These are phyloP conservation scores for Rhamnella rubrinervis DNA, from an alignment of 331 rosid genomes.

Conservation along the genomic window DNA sequence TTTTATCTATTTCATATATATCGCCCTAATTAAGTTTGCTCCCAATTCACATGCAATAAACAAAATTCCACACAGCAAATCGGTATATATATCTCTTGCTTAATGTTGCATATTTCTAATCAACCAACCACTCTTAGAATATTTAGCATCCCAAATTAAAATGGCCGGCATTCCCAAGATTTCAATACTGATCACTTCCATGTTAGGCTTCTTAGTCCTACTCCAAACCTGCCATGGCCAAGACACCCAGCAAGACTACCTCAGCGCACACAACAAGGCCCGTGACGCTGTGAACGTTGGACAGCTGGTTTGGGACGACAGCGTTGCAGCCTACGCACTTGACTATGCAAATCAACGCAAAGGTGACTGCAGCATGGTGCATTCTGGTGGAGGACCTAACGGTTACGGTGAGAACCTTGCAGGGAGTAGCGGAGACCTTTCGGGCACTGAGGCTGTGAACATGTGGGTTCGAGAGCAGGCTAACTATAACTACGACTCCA, in stretches of 20 bases:
- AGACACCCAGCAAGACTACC: conserved; percentile 43
- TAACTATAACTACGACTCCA: conserved; percentile 31
- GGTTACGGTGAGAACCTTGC: conserved; percentile 53
- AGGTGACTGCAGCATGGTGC: conserved; percentile 32
- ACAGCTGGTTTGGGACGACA: conserved; percentile 30
- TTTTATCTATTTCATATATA: too few species aligned
- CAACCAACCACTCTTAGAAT: too few species aligned
- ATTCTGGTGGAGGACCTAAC: conserved; percentile 31
- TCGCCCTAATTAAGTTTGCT: too few species aligned
- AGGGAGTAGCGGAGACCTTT: conserved; percentile 9
- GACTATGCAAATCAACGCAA: conserved; percentile 24
- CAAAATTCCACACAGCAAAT: too few species aligned
- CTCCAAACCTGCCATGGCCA: conserved; percentile 25
- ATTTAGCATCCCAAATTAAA: too few species aligned
- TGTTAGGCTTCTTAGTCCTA: conserved; percentile 2
- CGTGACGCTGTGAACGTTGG: conserved; percentile 43
- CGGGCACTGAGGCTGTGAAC: conserved; percentile 12
- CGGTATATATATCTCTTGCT: too few species aligned
- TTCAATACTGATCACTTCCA: background rate
- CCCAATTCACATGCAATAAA: too few species aligned
- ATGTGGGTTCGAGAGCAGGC: conserved; percentile 33
- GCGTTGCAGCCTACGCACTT: conserved; percentile 31
- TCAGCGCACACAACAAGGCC: conserved; percentile 40
- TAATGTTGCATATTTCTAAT: too few species aligned
- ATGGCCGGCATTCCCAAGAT: too few species aligned